Evolutionary conservation across 1,284 basidiomycete species (phyloP).

Genomic region (Puccinia sorghi): DNA sequence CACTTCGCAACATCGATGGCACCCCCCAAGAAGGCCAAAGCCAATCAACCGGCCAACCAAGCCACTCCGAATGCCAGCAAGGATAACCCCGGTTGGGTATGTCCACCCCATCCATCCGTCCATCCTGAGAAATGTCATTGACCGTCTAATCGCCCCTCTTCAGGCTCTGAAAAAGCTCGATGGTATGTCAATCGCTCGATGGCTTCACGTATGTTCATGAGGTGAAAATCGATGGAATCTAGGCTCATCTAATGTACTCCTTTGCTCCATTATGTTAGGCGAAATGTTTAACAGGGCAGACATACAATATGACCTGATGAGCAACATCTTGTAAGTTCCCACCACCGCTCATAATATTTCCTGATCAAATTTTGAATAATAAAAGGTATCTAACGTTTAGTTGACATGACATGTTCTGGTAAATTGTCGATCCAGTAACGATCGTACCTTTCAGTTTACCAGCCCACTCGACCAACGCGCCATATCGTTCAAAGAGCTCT

Average conservation of each 20-base stretch:
- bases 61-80: constrained; percentile 23
- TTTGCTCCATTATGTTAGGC: neutral
- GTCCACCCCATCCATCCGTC: neutral
- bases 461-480: constrained; percentile 50
- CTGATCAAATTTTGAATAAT: neutral
- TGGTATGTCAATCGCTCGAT: constrained; percentile 26
- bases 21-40: constrained; percentile 44
- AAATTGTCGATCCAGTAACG: constrained; percentile 25
- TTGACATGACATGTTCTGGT: neutral
- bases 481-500: constrained; percentile 49
- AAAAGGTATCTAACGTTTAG: neutral
- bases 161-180: constrained; percentile 50
- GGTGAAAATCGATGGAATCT: neutral
- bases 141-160: neutral
- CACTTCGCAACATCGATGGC: constrained; percentile 1
- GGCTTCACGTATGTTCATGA: neutral
- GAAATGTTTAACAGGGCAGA: constrained; percentile 50
- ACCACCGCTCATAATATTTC: neutral
- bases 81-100: constrained; percentile 46
- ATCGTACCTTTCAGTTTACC: constrained; percentile 50
- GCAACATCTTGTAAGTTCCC: constrained; percentile 48
- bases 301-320: constrained; percentile 50
- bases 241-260: neutral
- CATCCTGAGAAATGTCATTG: constrained; percentile 1
- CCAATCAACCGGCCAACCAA: constrained; percentile 22